Percentiles rank a stretch among this genome's conserved stretches.
Conservation (phyloP, 2,329 filamentous ascomycete species). For the Penicillium brasilianum region DNA sequence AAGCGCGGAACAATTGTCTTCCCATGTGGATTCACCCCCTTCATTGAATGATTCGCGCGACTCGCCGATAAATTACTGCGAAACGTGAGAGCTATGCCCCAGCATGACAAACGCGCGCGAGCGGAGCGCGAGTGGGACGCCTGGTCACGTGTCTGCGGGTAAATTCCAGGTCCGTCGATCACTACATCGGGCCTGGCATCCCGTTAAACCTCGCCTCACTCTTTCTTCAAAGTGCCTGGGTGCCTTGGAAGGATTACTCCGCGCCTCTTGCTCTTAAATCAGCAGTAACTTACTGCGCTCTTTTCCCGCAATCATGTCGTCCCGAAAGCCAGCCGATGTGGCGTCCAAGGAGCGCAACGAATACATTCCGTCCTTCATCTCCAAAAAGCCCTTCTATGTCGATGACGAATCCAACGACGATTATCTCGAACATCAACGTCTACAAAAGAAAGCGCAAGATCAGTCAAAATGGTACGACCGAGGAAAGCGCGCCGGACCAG, state of each 20-base stretch:
- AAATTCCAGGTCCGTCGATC: slow-evolving; percentile 13
- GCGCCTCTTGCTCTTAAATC: neutral
- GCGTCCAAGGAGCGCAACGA: slow-evolving; percentile 88
- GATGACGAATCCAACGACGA: slow-evolving; percentile 77
- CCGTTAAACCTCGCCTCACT: neutral
- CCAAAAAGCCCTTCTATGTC: slow-evolving; percentile 96
- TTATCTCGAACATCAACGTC: slow-evolving; percentile 95
- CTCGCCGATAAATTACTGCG: slow-evolving; percentile 14
- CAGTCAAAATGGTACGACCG: slow-evolving; percentile 91
- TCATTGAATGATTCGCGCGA: slow-evolving; percentile 5
- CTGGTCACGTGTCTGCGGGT: slow-evolving; percentile 35
- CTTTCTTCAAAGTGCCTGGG: neutral
- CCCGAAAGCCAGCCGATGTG: slow-evolving; percentile 57
- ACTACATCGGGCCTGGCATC: neutral
- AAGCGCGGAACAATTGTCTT: neutral
- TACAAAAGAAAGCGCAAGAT: slow-evolving; percentile 71
- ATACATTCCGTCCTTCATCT: slow-evolving; percentile 98
- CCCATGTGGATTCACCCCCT: slow-evolving; percentile 4
- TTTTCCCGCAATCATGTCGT: slow-evolving; percentile 40
- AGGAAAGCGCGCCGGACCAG: slow-evolving; percentile 80
- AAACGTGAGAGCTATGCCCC: slow-evolving; percentile 4
- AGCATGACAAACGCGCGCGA: slow-evolving; percentile 24
- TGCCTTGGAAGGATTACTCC: neutral
- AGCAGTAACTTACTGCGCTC: neutral
- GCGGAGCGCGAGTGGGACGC: slow-evolving; percentile 25